phyloP scores from a whole-genome alignment of 2,329 filamentous ascomycete species.

The Hymenotorrendiella dingleyae region DNA sequence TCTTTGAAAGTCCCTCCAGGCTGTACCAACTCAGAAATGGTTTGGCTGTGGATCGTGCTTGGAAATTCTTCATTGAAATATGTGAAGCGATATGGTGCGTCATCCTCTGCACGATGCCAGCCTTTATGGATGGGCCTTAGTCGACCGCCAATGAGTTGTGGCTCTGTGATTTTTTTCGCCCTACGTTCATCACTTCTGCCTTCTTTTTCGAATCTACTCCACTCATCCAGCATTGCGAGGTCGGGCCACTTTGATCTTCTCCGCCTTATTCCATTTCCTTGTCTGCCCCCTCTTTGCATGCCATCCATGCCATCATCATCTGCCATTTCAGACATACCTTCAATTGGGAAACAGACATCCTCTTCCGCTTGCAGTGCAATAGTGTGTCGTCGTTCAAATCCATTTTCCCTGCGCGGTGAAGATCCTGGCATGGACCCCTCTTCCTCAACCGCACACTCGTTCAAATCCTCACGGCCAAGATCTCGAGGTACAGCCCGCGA shows the following conservation, averaged over 20 bases:
- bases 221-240: constrained; percentile 75
- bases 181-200: constrained; percentile 74
- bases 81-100: constrained; percentile 89
- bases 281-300: constrained; percentile 40
- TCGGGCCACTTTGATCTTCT: constrained; percentile 80
- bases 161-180: constrained; percentile 88
- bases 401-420: constrained; percentile 21
- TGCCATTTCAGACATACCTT: constrained; percentile 71
- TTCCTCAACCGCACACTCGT: constrained; percentile 26
- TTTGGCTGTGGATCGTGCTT: constrained; percentile 93
- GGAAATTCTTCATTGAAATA: constrained; percentile 98
- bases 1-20: constrained; percentile 78
- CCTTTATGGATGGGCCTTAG: constrained; percentile 71
- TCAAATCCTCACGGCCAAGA: constrained; percentile 12
- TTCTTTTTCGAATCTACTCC: constrained; percentile 87
- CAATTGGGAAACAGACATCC: constrained; percentile 88
- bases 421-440: constrained; percentile 24
- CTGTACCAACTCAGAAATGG: constrained; percentile 86
- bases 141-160: constrained; percentile 84
- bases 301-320: constrained; percentile 68
- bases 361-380: constrained; percentile 64
- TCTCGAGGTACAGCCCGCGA: constrained; percentile 11
- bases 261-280: constrained; percentile 34
- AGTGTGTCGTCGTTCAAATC: constrained; percentile 44
- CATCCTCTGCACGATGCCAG: constrained; percentile 86